Evolutionary conservation across 495 filamentous ascomycete genomes (phyloP).

Genomic region (Neurospora terricola): DNA sequence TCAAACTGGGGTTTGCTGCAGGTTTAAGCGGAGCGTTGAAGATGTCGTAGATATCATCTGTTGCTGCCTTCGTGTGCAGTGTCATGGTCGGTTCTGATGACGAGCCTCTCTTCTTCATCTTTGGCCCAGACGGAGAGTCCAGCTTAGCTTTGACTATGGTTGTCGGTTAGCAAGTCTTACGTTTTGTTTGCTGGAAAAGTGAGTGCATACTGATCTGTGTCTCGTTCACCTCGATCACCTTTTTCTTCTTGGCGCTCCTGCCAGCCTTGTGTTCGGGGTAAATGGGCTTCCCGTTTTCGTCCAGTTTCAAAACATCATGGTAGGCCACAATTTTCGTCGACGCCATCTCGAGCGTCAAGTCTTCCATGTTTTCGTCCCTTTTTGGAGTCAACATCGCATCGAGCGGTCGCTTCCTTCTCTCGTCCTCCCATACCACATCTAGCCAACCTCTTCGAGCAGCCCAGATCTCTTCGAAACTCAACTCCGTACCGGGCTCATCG

Average conservation of each 20-base stretch:
- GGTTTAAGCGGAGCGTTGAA: conserved; percentile 82
- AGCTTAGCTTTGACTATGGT: conserved; percentile 78
- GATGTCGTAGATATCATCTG: conserved; percentile 92
- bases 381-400: neutral
- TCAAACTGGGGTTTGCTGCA: conserved; percentile 32
- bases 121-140: conserved; percentile 73
- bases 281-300: conserved; percentile 41
- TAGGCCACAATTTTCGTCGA: conserved; percentile 35
- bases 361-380: conserved; percentile 13
- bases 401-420: conserved; percentile 13
- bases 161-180: conserved; percentile 8
- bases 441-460: conserved; percentile 74
- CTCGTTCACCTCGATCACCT: conserved; percentile 68
- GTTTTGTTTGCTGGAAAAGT: neutral
- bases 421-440: conserved; percentile 56
- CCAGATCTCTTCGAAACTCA: conserved; percentile 84
- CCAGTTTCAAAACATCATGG: conserved; percentile 33
- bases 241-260: conserved; percentile 45
- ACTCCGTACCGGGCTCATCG: conserved; percentile 55
- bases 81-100: conserved; percentile 85
- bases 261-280: conserved; percentile 19
- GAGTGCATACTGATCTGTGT: conserved; percentile 67
- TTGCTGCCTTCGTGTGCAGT: conserved; percentile 86
- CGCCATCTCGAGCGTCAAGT: conserved; percentile 13
- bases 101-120: conserved; percentile 55